A percentile compares a stretch with the other conserved stretches of the same genome.
Conservation (phyloP, 1,139 yeast genomes). For the Chernovozyma sophiae-reginae region DNA sequence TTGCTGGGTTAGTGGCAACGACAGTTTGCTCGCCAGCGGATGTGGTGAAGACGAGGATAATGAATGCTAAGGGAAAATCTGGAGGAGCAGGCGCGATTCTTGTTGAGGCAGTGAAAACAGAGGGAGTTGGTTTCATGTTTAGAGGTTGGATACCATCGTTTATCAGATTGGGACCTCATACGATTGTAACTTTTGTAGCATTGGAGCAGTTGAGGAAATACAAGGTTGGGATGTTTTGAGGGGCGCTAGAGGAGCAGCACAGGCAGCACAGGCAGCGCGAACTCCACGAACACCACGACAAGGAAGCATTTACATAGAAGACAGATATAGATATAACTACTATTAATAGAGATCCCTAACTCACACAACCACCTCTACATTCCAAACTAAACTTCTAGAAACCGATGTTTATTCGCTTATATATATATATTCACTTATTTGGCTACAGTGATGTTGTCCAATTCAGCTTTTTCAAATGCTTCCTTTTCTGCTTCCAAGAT, state of each 20-base stretch:
- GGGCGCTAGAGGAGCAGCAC: no score
- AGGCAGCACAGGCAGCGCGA: no score
- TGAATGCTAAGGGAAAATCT: slow-evolving; percentile 59
- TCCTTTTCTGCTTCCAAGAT: slow-evolving; percentile 93
- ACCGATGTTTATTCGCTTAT: neutral
- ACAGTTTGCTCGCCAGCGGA: slow-evolving; percentile 92
- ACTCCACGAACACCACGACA: no score
- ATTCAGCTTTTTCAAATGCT: slow-evolving; percentile 78
- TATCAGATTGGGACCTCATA: slow-evolving; percentile 83
- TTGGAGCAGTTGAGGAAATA: slow-evolving; percentile 70
- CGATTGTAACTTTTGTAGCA: slow-evolving; percentile 78
- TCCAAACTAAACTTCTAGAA: neutral
- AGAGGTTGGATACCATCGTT: slow-evolving; percentile 92
- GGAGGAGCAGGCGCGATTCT: slow-evolving; percentile 52
- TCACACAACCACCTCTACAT: no score
- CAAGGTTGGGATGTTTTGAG: slow-evolving; percentile 44
- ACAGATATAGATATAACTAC: no score
- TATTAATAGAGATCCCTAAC: no score
- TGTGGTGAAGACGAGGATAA: slow-evolving; percentile 82
- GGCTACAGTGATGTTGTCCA: slow-evolving; percentile 66
- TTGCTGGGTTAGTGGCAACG: slow-evolving; percentile 85
- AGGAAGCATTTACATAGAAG: no score
- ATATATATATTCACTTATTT: slow-evolving; percentile 5
- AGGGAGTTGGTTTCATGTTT: slow-evolving; percentile 77
- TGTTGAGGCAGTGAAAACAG: slow-evolving; percentile 53